Evolutionary conservation across 257 asterid genomes (phyloP).

Genomic region (Plantago major): DNA sequence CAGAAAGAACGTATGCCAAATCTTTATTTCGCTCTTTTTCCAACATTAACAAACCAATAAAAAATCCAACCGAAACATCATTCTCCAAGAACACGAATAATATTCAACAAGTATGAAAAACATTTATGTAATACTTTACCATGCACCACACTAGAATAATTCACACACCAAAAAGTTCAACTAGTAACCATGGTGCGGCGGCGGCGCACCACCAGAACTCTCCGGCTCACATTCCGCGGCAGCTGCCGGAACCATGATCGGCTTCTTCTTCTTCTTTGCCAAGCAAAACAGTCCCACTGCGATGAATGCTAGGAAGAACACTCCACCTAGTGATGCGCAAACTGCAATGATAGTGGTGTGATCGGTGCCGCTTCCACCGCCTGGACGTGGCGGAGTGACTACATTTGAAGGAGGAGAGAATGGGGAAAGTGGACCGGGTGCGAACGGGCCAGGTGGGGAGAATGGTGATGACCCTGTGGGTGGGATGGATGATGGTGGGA

Average conservation of each 20-base stretch:
- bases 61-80: no score
- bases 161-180: not conserved
- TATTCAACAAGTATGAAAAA: no score
- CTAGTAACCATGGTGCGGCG: not conserved
- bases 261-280: conserved; percentile 66
- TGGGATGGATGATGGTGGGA: conserved; percentile 3
- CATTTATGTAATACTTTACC: not conserved
- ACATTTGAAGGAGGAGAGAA: conserved; percentile 20
- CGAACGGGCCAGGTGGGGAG: conserved; percentile 14
- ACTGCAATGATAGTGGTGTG: conserved; percentile 29
- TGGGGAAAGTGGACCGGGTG: conserved; percentile 4
- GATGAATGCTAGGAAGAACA: conserved; percentile 58
- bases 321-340: conserved; percentile 53
- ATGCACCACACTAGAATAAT: not conserved
- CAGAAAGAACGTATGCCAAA: no score
- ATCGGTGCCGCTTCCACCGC: conserved; percentile 4
- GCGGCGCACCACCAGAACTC: not conserved
- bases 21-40: no score
- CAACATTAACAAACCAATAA: no score
- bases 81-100: no score
- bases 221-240: conserved; percentile 30
- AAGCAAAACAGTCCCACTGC: conserved; percentile 55
- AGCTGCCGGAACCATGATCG: conserved; percentile 43
- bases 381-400: conserved; percentile 24
- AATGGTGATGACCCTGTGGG: conserved; percentile 20